Conservation (phyloP, 73 alveolate genomes). For the Tetrahymena thermophila region DNA sequence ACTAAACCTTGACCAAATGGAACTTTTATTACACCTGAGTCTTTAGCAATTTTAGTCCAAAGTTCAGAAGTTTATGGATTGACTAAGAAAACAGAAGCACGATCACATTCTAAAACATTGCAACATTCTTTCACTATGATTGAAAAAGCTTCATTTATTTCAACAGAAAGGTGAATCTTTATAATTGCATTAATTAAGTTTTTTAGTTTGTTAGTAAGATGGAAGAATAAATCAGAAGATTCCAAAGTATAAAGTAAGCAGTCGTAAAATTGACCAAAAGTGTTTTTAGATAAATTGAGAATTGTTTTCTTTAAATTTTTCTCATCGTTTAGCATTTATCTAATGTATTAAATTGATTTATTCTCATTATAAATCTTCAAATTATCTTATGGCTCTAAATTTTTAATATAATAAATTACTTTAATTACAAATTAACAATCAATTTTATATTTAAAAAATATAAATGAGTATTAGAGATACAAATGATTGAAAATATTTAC, state of each 20-base stretch:
- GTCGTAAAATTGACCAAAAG: not conserved
- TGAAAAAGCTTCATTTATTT: not conserved
- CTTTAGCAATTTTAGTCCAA: conserved; percentile 66
- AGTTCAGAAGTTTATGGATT: conserved; percentile 50
- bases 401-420: not conserved
- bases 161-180: not conserved
- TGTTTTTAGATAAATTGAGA: not conserved
- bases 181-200: not conserved
- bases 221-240: not conserved
- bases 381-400: not conserved
- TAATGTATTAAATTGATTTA: not conserved
- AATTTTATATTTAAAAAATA: too few species aligned
- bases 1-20: conserved; percentile 56
- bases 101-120: conserved; percentile 48
- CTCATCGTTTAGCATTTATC: not conserved
- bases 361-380: not conserved
- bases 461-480: too few species aligned
- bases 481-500: not conserved
- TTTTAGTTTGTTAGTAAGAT: not conserved
- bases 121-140: not conserved
- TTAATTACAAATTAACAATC: too few species aligned
- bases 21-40: conserved; percentile 43
- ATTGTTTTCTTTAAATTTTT: not conserved
- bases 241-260: not conserved
- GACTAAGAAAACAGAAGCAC: conserved; percentile 63